Evolutionary conservation across 1,139 yeast genomes (phyloP), one percentile per base, ranked within the genome.

Genomic region (Blastobotrys ciferrii): DNA sequence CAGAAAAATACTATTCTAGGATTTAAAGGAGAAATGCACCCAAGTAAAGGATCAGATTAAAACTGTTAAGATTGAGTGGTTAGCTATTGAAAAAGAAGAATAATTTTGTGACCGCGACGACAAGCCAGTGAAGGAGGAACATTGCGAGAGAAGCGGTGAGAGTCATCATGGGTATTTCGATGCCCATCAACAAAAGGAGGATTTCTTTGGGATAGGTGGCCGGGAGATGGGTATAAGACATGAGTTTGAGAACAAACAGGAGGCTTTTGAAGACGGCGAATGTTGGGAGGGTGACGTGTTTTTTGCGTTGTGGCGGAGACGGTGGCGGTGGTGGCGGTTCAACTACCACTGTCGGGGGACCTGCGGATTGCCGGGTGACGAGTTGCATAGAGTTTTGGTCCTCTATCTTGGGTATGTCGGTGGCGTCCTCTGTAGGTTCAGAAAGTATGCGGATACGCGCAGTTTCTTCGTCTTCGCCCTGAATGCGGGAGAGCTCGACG

Each of bases 141-240:
- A 36, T 36, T 11, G 25, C 40, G 4, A 36, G 18, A 7, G 40
- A 36, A 12, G 28, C 40, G 4, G 40, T 36, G 28, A 36, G 40
- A 4, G 40, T 17, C 28, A 36, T 43, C 47, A 48, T 14, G 13
- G 53, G 51, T 2, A 50, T 23, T 25, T 49, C 52, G 31, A 49
- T 35, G 7, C 52, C 52, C n/a, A 42, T 25, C n/a, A 49, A 28
- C 12, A 49, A 35, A 2, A 42, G 12, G 14, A 49, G 30, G 11
- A 49, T 12, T 4, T 36, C 40, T 4, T 18, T 18, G 13, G 40
- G 12, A 19, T 36, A 13, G n/a, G 7, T 19, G 25, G 25, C 4
- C 7, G 18, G 25, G 15, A 36, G 18, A 28, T 23, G 40, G 28
- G 40, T 17, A 19, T 36, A 36, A 5, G 40, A 36, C 17, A 36